phyloP scores from a whole-genome alignment of 257 asterid species.

The Ligustrum vulgare region DNA sequence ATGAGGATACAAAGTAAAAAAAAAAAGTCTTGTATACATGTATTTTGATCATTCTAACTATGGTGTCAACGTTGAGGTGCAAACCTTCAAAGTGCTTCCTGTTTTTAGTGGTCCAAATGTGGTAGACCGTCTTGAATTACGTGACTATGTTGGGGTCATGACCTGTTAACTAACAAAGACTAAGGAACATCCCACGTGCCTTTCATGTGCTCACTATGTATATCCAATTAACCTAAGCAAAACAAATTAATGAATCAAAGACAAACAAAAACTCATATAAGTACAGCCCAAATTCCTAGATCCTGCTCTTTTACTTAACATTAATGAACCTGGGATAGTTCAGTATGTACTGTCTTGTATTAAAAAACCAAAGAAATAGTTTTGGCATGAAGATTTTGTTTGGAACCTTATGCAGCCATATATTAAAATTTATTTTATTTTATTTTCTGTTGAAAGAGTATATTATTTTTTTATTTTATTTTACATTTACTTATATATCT shows the following conservation, averaged over 20 bases:
- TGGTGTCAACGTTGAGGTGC: too few species aligned
- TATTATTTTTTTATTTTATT: too few species aligned
- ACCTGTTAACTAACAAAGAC: not conserved
- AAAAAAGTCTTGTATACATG: too few species aligned
- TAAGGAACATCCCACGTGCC: conserved; percentile 42
- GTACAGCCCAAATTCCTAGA: not conserved
- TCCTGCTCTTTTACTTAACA: not conserved
- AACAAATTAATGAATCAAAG: not conserved
- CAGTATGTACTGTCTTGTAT: not conserved
- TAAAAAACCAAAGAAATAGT: not conserved
- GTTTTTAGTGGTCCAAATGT: too few species aligned
- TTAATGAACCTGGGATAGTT: not conserved
- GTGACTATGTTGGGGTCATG: not conserved
- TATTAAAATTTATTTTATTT: too few species aligned
- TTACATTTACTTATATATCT: too few species aligned
- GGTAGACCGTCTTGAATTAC: not conserved
- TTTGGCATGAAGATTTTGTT: not conserved
- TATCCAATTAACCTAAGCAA: not conserved
- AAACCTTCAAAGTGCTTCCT: too few species aligned
- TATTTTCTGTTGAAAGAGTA: too few species aligned
- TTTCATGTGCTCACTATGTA: conserved; percentile 34
- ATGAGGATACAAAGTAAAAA: too few species aligned
- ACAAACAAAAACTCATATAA: not conserved
- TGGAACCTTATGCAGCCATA: not conserved
- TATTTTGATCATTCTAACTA: too few species aligned